These are phyloP conservation scores for Handroanthus guayacan DNA, from an alignment of 257 asterid species.

Conservation along the genomic window DNA sequence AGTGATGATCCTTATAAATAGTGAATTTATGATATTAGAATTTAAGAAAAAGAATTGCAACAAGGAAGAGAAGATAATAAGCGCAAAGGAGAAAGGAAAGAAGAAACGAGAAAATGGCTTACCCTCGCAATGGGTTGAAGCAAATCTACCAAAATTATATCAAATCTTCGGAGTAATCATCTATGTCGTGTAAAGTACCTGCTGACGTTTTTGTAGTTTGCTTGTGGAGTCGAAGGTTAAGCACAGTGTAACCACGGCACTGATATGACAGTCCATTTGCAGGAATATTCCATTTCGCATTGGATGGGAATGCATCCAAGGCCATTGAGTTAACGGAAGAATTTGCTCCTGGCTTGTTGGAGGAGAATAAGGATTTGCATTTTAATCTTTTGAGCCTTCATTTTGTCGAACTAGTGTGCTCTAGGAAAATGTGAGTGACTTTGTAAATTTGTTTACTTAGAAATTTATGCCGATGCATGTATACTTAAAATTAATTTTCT, in stretches of 20 bases:
- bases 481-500: conserved; percentile 18
- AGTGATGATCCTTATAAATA: background rate
- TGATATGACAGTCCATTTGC: conserved; percentile 43
- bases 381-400: conserved; percentile 91
- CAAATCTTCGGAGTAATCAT: background rate
- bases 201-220: background rate
- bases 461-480: conserved; percentile 21
- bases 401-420: conserved; percentile 77
- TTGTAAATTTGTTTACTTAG: conserved; percentile 13
- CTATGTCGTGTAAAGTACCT: conserved; percentile 20
- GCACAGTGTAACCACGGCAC: conserved; percentile 17
- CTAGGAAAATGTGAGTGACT: conserved; percentile 69
- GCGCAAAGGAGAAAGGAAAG: background rate
- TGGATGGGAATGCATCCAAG: conserved; percentile 70
- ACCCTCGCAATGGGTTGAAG: conserved; percentile 1
- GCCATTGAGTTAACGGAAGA: conserved; percentile 88
- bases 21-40: conserved; percentile 10
- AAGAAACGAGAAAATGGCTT: conserved; percentile 19
- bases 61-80: background rate
- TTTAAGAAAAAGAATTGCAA: background rate
- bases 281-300: conserved; percentile 70
- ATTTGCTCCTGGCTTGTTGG: conserved; percentile 74
- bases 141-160: background rate
- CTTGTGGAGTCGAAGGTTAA: conserved; percentile 24
- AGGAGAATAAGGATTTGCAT: conserved; percentile 76